These are phyloP conservation scores for Candida sp. DNA, from an alignment of 1,139 yeast species.

Conservation along the genomic window DNA sequence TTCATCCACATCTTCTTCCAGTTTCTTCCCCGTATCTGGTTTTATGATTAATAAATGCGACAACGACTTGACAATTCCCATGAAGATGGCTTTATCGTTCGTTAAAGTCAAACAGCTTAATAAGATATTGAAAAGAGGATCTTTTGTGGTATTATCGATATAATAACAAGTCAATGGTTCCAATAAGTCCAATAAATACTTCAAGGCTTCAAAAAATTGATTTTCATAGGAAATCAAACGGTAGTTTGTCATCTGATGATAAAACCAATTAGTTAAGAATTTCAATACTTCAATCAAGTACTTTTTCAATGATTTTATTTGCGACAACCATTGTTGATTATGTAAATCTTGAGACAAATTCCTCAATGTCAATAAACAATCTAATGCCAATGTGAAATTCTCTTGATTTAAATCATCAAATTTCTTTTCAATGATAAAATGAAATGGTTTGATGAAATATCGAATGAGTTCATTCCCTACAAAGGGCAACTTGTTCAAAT, in stretches of 20 bases:
- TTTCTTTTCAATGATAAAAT: slow-evolving; percentile 22
- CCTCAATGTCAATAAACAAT: slow-evolving; percentile 68
- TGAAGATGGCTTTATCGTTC: slow-evolving; percentile 52
- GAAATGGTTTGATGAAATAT: slow-evolving; percentile 34
- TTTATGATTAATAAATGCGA: slow-evolving; percentile 38
- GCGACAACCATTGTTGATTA: slow-evolving; percentile 77
- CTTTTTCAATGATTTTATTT: slow-evolving; percentile 46
- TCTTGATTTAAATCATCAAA: slow-evolving; percentile 25
- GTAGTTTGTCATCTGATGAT: slow-evolving; percentile 14
- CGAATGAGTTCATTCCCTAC: slow-evolving; percentile 50
- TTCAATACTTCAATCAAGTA: slow-evolving; percentile 44
- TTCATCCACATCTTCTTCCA: slow-evolving; percentile 11
- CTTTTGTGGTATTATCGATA: slow-evolving; percentile 67
- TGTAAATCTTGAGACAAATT: slow-evolving; percentile 80
- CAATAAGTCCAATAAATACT: slow-evolving; percentile 72
- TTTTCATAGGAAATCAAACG: slow-evolving; percentile 23
- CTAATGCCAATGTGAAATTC: slow-evolving; percentile 44
- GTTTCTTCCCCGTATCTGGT: slow-evolving; percentile 7
- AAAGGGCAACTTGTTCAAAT: slow-evolving; percentile 46
- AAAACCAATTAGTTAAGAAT: slow-evolving; percentile 44
- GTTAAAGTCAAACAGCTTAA: slow-evolving; percentile 42
- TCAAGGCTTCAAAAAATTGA: slow-evolving; percentile 59
- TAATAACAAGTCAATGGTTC: slow-evolving; percentile 85
- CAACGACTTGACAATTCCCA: slow-evolving; percentile 43
- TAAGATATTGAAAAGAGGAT: slow-evolving; percentile 54